Evolutionary conservation across 441 rosid species (phyloP).

Genomic region (Adansonia gregorii): DNA sequence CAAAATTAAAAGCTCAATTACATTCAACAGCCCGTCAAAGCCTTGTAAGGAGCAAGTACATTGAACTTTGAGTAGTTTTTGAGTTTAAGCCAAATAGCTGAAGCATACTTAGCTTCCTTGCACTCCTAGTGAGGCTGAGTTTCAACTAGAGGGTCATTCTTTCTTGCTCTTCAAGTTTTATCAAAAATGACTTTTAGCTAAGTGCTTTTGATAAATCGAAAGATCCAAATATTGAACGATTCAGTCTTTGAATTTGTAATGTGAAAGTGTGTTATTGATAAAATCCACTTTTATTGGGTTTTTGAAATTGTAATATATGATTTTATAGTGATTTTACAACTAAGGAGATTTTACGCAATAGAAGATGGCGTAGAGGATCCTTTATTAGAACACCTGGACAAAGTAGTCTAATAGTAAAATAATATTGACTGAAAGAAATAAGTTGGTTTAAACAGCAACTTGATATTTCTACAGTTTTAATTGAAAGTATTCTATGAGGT

Average conservation of each 20-base stretch:
- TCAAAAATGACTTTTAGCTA: neutral
- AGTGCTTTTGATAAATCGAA: neutral
- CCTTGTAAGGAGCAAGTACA: too few relatives aligned
- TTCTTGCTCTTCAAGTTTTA: neutral
- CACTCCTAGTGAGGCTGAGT: conserved; percentile 8
- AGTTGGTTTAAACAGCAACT: neutral
- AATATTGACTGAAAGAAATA: neutral
- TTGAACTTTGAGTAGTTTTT: too few relatives aligned
- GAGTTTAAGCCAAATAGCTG: neutral
- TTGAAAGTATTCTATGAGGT: neutral
- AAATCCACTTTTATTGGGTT: neutral
- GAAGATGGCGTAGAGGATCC: neutral
- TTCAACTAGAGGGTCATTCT: neutral
- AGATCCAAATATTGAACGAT: neutral
- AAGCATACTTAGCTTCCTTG: neutral
- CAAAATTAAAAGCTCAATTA: neutral
- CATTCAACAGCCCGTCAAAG: neutral
- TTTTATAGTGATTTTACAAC: conserved; percentile 4
- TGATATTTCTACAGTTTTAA: neutral
- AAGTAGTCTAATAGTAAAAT: neutral
- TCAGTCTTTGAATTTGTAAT: too few relatives aligned
- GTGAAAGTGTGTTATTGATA: too few relatives aligned
- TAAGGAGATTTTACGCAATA: neutral
- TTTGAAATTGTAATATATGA: neutral
- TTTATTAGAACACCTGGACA: neutral